These are phyloP conservation scores for Talaromyces sp. DNA, from an alignment of 2,329 filamentous ascomycete genomes.

Conservation along the genomic window DNA sequence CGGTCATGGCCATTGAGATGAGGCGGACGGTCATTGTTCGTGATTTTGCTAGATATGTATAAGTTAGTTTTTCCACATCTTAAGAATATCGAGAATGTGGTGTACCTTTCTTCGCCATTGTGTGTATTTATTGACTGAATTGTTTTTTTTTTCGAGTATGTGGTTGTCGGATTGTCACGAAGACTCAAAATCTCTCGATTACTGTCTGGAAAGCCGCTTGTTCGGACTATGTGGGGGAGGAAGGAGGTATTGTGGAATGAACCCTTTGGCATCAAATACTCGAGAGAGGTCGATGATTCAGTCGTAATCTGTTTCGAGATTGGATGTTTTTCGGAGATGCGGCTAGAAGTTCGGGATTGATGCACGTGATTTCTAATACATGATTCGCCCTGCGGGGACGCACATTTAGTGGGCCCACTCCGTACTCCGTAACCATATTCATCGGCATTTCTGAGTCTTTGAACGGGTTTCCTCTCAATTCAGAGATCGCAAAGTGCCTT, in stretches of 20 bases:
- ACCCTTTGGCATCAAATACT: no score
- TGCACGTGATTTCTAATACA: not conserved
- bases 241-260: not conserved
- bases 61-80: not conserved
- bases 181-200: not conserved
- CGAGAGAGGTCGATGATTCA: no score
- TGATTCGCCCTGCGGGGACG: not conserved
- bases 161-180: not conserved
- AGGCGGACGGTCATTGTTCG: conserved; percentile 90
- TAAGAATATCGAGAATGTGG: no score
- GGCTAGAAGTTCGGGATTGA: not conserved
- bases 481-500: no score
- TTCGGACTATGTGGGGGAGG: no score
- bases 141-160: not conserved
- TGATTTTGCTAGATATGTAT: conserved; percentile 65
- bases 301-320: no score
- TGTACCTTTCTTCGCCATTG: conserved; percentile 16
- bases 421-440: not conserved
- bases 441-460: no score
- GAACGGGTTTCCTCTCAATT: no score
- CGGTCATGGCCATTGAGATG: conserved; percentile 97
- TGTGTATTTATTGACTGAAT: not conserved
- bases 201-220: no score
- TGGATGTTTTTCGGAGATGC: conserved; percentile 3
- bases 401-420: not conserved